Conservation (phyloP, 768 basidiomycete genomes). For the Tricholoma sp. region DNA sequence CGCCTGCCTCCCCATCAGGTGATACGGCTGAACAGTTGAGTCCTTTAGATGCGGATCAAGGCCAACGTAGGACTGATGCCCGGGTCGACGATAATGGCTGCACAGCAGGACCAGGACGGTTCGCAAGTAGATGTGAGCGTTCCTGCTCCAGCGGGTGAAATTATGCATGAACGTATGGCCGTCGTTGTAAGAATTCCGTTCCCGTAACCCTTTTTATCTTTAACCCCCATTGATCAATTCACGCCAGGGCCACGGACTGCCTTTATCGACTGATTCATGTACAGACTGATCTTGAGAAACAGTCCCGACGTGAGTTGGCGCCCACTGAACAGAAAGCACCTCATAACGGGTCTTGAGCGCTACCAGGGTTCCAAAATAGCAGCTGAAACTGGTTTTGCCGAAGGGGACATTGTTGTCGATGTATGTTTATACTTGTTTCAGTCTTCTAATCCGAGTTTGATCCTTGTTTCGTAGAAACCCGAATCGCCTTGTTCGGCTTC, state of each 20-base stretch:
- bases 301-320: background rate
- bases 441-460: background rate
- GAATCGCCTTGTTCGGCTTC: background rate
- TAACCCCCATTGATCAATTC: background rate
- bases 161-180: background rate
- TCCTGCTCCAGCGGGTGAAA: too few relatives aligned
- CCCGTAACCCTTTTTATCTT: too few relatives aligned
- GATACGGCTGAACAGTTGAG: background rate
- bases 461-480: background rate
- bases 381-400: background rate
- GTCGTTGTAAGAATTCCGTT: background rate
- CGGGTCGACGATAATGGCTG: background rate
- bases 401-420: background rate
- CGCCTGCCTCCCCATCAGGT: too few relatives aligned
- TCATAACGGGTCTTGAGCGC: too few relatives aligned
- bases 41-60: background rate
- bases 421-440: background rate
- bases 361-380: too few relatives aligned
- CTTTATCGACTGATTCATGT: background rate
- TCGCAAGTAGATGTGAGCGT: background rate
- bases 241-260: background rate
- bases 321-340: background rate
- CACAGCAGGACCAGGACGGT: background rate
- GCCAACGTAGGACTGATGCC: background rate
- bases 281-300: background rate